A percentile compares a stretch with the other conserved stretches of the same genome.
Evolutionary conservation across 192 early-diverging fungal species (phyloP).

Genomic region (Podochytrium sp.): DNA sequence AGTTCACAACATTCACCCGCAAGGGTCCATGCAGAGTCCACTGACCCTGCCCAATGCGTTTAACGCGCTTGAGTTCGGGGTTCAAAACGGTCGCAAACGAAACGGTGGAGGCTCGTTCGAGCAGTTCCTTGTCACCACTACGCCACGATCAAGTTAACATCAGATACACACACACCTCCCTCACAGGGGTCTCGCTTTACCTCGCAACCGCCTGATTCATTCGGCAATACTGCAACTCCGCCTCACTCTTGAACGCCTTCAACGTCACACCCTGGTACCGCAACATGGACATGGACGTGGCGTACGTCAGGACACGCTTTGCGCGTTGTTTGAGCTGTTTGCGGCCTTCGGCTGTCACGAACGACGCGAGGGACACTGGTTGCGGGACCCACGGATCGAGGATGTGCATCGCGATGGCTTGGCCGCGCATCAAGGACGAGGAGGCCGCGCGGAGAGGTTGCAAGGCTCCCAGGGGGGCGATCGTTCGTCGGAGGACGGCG

Average conservation of each 20-base stretch:
- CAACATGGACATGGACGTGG: conserved; percentile 6
- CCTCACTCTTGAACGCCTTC: conserved; percentile 4
- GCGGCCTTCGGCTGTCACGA: background rate
- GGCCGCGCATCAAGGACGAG: background rate
- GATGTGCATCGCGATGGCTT: conserved; percentile 24
- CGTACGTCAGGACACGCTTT: conserved; percentile 9
- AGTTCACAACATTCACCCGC: background rate
- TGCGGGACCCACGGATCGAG: conserved; percentile 21
- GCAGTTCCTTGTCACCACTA: conserved; percentile 2
- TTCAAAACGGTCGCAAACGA: conserved; percentile 10
- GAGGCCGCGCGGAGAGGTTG: background rate
- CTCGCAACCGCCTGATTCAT: conserved; percentile 24
- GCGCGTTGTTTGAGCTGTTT: background rate
- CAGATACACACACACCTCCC: background rate
- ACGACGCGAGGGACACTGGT: background rate
- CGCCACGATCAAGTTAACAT: background rate
- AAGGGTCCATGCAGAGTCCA: conserved; percentile 15
- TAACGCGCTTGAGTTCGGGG: conserved; percentile 22
- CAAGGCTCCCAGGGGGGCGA: background rate
- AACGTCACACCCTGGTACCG: conserved; percentile 1
- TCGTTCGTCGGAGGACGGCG: too few species aligned
- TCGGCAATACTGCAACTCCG: background rate
- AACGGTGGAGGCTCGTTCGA: conserved; percentile 1
- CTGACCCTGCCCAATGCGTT: background rate
- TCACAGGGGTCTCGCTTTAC: too few species aligned